phyloP scores from a whole-genome alignment of 2,329 filamentous ascomycete species.

The Botrytis tulipae region DNA sequence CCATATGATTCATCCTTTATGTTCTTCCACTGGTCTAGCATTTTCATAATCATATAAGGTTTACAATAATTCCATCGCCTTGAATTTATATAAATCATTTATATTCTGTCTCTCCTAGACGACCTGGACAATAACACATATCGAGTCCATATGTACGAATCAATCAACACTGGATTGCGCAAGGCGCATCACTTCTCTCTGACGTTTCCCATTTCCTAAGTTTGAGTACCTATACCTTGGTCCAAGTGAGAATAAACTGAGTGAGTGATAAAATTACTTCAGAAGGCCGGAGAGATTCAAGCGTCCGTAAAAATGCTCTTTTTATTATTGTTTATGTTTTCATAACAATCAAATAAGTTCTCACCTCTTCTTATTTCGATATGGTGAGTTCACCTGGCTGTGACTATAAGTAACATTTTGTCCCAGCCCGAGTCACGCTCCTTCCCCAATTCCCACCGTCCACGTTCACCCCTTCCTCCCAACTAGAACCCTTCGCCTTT shows the following conservation, averaged over 20 bases:
- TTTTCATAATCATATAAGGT: not conserved
- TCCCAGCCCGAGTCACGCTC: not conserved
- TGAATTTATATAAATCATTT: not conserved
- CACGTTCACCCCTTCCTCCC: not conserved
- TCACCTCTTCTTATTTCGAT: not conserved
- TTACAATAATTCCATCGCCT: not conserved
- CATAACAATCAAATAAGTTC: not conserved
- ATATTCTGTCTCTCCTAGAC: not conserved
- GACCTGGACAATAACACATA: not conserved
- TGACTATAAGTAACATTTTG: not conserved
- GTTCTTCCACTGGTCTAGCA: not conserved
- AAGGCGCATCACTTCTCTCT: not conserved
- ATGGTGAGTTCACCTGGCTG: not conserved
- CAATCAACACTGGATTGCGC: not conserved
- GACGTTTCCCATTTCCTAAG: not conserved
- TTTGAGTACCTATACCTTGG: not conserved
- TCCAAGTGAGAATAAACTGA: no score
- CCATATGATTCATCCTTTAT: not conserved
- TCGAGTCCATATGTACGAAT: not conserved
- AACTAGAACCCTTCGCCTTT: accelerated
- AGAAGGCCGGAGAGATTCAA: no score
- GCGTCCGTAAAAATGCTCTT: no score
- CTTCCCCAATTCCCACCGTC: not conserved
- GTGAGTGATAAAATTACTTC: no score
- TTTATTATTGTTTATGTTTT: not conserved